Evolutionary conservation across 129 eudicot species (phyloP).

Genomic region (Tagetes patula): DNA sequence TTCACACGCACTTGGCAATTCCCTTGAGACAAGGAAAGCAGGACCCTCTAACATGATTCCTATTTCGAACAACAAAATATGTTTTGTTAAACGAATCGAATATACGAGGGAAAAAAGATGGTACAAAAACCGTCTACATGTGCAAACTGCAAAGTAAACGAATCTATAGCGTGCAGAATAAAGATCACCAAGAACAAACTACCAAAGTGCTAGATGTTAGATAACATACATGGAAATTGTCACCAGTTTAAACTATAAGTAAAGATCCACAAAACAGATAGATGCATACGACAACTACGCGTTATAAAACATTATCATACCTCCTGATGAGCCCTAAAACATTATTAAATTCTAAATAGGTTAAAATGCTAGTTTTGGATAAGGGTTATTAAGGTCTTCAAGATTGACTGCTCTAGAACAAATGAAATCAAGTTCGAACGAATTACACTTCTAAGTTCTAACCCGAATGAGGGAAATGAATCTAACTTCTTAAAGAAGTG

Average conservation of each 20-base stretch:
- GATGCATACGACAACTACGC: slow-evolving; percentile 4
- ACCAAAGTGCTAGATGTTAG: slow-evolving; percentile 9
- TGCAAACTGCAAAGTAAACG: slow-evolving; percentile 26
- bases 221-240: slow-evolving; percentile 2
- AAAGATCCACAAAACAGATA: background rate
- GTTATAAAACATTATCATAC: slow-evolving; percentile 7
- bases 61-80: background rate
- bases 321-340: slow-evolving; percentile 8
- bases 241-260: background rate
- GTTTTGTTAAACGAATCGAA: slow-evolving; percentile 12
- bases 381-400: background rate
- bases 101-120: background rate
- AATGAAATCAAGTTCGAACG: slow-evolving; percentile 1
- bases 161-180: slow-evolving; percentile 25
- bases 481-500: background rate
- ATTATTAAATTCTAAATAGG: background rate
- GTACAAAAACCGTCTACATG: background rate
- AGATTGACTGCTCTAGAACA: background rate
- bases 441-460: background rate
- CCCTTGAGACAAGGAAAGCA: slow-evolving; percentile 46
- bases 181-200: slow-evolving; percentile 19
- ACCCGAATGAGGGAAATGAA: background rate
- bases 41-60: slow-evolving; percentile 53
- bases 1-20: slow-evolving; percentile 51
- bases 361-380: background rate